These are phyloP conservation scores for Lepidium campestre DNA, from an alignment of 441 rosid species.

Conservation along the genomic window DNA sequence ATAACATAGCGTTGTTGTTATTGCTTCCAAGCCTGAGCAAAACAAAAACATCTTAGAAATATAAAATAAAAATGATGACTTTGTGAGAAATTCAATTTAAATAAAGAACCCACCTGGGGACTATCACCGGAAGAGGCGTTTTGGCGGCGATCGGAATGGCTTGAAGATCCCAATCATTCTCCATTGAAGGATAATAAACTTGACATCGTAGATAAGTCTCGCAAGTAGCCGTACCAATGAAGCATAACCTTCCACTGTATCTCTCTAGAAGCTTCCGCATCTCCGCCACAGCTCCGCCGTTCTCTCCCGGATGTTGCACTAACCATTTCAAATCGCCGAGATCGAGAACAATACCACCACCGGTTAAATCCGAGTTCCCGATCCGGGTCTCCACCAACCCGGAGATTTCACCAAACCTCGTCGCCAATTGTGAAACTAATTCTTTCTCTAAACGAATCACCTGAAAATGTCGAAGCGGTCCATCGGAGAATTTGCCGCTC, in stretches of 20 bases:
- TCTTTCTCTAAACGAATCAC: slow-evolving; percentile 65
- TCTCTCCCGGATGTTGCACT: slow-evolving; percentile 51
- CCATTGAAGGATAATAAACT: slow-evolving; percentile 86
- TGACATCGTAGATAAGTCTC: slow-evolving; percentile 93
- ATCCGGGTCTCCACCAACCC: slow-evolving; percentile 44
- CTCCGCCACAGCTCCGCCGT: slow-evolving; percentile 55
- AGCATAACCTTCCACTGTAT: slow-evolving; percentile 50
- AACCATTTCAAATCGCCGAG: slow-evolving; percentile 96
- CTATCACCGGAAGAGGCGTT: slow-evolving; percentile 46
- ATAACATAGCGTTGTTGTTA: slow-evolving; percentile 18
- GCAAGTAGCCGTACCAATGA: slow-evolving; percentile 89
- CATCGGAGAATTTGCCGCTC: slow-evolving; percentile 53
- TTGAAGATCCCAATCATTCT: slow-evolving; percentile 90
- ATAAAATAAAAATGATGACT: neutral
- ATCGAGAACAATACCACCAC: slow-evolving; percentile 59
- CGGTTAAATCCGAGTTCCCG: slow-evolving; percentile 29
- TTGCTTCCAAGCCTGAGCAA: slow-evolving; percentile 27
- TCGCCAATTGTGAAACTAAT: slow-evolving; percentile 29
- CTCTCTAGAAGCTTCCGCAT: slow-evolving; percentile 53
- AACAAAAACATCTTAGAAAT: neutral
- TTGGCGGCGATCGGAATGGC: slow-evolving; percentile 76
- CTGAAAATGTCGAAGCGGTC: slow-evolving; percentile 46
- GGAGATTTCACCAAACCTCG: slow-evolving; percentile 51
- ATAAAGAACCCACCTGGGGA: slow-evolving; percentile 50
- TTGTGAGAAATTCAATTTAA: neutral